phyloP scores from a whole-genome alignment of 768 basidiomycete species.

The Tylopilus plumbeoviolaceoides region DNA sequence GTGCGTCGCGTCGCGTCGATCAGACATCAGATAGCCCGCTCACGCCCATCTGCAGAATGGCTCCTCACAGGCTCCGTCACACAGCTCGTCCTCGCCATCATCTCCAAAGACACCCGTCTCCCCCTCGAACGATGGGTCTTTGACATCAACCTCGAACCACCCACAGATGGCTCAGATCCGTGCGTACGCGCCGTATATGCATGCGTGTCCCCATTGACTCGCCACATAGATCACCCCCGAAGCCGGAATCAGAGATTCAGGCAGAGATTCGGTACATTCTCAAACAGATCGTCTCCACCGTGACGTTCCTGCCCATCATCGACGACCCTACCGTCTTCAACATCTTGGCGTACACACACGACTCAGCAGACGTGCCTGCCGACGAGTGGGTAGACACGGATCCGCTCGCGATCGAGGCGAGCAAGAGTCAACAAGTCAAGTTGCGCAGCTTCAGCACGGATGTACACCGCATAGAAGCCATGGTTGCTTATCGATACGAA shows the following conservation, averaged over 20 bases:
- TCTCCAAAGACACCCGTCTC: constrained; percentile 88
- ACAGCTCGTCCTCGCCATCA: constrained; percentile 92
- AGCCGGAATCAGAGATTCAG: constrained; percentile 87
- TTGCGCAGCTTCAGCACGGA: constrained; percentile 96
- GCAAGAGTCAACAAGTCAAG: constrained; percentile 91
- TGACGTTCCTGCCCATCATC: constrained; percentile 94
- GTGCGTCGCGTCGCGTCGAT: constrained; percentile 42
- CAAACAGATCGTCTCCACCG: constrained; percentile 96
- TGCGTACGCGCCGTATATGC: constrained; percentile 30
- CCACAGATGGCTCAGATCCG: constrained; percentile 47
- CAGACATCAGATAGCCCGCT: neutral
- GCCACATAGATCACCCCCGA: constrained; percentile 44
- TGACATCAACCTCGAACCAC: constrained; percentile 78
- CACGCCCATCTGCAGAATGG: constrained; percentile 62
- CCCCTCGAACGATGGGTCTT: constrained; percentile 98
- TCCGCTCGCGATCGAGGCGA: constrained; percentile 86
- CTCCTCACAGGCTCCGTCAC: constrained; percentile 88
- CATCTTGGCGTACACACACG: constrained; percentile 91
- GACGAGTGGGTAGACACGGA: constrained; percentile 97
- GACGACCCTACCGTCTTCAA: constrained; percentile 97
- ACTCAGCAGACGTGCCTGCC: constrained; percentile 86
- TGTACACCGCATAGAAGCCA: constrained; percentile 94
- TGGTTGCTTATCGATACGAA: constrained; percentile 96
- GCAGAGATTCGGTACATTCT: constrained; percentile 97
- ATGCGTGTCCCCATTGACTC: too few relatives aligned